phyloP scores from a whole-genome alignment of 768 basidiomycete species.

The Boletus reticuloceps region DNA sequence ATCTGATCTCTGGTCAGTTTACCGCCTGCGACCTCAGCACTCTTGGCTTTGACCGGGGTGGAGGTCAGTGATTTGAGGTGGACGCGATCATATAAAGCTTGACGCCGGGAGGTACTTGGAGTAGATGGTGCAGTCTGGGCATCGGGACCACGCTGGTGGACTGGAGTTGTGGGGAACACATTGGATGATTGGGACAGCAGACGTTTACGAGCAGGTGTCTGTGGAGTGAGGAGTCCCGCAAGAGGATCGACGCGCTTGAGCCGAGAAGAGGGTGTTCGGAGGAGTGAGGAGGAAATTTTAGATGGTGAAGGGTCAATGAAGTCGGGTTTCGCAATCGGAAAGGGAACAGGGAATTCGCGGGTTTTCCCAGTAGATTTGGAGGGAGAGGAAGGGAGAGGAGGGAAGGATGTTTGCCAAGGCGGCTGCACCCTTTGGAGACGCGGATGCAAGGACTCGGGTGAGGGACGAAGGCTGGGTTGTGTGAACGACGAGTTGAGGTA shows the following conservation, averaged over 20 bases:
- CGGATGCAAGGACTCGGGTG: constrained; percentile 68
- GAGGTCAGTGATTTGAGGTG: constrained; percentile 67
- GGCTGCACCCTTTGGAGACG: constrained; percentile 60
- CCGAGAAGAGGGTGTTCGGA: constrained; percentile 61
- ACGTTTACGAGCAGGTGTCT: constrained; percentile 42
- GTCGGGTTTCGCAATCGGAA: constrained; percentile 42
- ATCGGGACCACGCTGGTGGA: constrained; percentile 54
- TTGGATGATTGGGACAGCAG: constrained; percentile 38
- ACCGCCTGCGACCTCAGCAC: constrained; percentile 38
- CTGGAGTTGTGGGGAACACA: constrained; percentile 62
- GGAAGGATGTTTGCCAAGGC: constrained; percentile 31
- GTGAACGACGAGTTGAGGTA: constrained; percentile 53
- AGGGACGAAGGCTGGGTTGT: constrained; percentile 60
- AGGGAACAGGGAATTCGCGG: constrained; percentile 39
- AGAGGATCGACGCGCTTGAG: constrained; percentile 35
- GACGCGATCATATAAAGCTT: constrained; percentile 79
- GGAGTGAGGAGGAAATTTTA: constrained; percentile 52
- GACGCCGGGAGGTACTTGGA: constrained; percentile 71
- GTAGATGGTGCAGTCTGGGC: constrained; percentile 62
- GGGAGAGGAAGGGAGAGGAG: constrained; percentile 34
- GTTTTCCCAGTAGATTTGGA: constrained; percentile 37
- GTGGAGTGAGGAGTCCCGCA: constrained; percentile 36
- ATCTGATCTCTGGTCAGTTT: constrained; percentile 65
- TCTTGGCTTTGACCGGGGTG: constrained; percentile 60
- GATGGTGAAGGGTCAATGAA: constrained; percentile 39